These are phyloP conservation scores for Porphyridium purpureum DNA, from an alignment of 23 red algal species.

Conservation along the genomic window DNA sequence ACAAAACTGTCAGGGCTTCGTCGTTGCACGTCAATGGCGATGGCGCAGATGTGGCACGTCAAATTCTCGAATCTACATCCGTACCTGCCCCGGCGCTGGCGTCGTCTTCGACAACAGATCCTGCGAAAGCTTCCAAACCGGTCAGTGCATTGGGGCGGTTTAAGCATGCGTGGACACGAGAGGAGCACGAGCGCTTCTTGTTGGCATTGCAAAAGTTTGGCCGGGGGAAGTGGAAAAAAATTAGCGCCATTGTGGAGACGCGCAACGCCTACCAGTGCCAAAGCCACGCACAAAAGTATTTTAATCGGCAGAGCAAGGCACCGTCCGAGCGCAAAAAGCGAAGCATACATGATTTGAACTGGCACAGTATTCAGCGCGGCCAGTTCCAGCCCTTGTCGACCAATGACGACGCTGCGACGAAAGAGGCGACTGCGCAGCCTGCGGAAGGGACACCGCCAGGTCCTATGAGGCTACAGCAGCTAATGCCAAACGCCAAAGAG, in stretches of 20 bases:
- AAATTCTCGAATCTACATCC: neutral
- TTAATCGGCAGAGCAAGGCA: constrained; percentile 27
- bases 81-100: neutral
- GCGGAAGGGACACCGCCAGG: no score
- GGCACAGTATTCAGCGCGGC: no score
- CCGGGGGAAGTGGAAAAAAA: constrained; percentile 84
- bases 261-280: constrained; percentile 79
- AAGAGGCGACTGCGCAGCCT: no score
- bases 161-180: constrained; percentile 72
- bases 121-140: neutral
- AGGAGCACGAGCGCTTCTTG: constrained; percentile 73
- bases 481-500: no score
- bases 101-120: neutral
- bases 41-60: neutral
- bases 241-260: constrained; percentile 69
- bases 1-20: neutral
- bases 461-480: no score
- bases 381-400: no score
- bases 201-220: constrained; percentile 39
- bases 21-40: neutral
- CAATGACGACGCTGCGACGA: no score
- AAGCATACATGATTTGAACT: constrained; percentile 40
- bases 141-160: constrained; percentile 11
- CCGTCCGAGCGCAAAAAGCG: constrained; percentile 26
- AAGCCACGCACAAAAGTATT: constrained; percentile 96